These are phyloP conservation scores for Inosperma sp. DNA, from an alignment of 768 basidiomycete species.

Conservation along the genomic window DNA sequence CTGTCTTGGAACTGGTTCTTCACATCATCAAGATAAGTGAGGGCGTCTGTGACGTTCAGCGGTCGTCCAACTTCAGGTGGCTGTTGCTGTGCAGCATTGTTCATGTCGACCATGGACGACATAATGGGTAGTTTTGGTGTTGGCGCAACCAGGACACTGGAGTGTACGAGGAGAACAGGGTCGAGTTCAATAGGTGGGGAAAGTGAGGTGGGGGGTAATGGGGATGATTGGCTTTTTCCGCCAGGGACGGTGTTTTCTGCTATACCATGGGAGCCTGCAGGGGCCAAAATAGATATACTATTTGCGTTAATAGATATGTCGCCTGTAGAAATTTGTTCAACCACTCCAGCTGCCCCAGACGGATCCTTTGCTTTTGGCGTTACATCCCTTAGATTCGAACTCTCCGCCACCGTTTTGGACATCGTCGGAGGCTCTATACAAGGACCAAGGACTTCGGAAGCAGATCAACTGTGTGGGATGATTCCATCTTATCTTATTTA, in stretches of 20 bases:
- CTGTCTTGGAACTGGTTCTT: slow-evolving; percentile 86
- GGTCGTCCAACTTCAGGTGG: slow-evolving; percentile 50
- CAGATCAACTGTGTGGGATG: no score
- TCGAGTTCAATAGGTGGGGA: slow-evolving; percentile 17
- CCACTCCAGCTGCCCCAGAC: neutral
- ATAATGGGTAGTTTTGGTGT: slow-evolving; percentile 14
- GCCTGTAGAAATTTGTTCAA: neutral
- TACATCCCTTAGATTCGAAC: neutral
- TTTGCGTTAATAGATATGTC: no score
- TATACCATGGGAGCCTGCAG: slow-evolving; percentile 18
- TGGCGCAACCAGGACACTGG: slow-evolving; percentile 26
- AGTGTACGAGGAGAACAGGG: slow-evolving; percentile 25
- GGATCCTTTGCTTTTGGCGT: neutral
- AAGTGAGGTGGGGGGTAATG: slow-evolving; percentile 14
- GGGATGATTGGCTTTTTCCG: slow-evolving; percentile 17
- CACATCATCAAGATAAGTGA: slow-evolving; percentile 92
- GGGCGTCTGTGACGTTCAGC: slow-evolving; percentile 88
- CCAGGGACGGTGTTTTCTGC: slow-evolving; percentile 17
- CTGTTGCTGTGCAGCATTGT: slow-evolving; percentile 21
- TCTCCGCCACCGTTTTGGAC: neutral
- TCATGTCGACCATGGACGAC: slow-evolving; percentile 4
- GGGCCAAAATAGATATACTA: slow-evolving; percentile 32
- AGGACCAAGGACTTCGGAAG: no score
- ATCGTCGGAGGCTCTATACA: no score
- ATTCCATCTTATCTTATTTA: no score